phyloP scores from a whole-genome alignment of 805 yeast genomes.

The Candida insectalens region DNA sequence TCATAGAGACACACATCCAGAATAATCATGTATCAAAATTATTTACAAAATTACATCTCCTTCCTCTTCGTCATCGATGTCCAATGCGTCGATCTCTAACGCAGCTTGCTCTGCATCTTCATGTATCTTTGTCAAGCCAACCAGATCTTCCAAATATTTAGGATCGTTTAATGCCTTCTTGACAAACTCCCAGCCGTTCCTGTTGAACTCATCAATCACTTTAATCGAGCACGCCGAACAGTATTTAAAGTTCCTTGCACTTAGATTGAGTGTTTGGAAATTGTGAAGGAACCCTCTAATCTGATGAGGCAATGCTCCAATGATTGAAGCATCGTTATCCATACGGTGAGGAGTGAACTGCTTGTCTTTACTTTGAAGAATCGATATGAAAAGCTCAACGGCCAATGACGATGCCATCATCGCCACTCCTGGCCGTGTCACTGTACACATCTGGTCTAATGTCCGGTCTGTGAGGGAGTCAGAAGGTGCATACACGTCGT shows the following conservation, averaged over 20 bases:
- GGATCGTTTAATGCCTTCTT: slow-evolving; percentile 56
- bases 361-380: slow-evolving; percentile 55
- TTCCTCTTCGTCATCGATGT: slow-evolving; percentile 27
- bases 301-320: slow-evolving; percentile 84
- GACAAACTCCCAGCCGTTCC: slow-evolving; percentile 76
- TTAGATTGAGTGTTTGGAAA: slow-evolving; percentile 53
- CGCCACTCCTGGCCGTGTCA: slow-evolving; percentile 95
- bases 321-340: slow-evolving; percentile 23
- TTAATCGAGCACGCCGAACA: slow-evolving; percentile 81
- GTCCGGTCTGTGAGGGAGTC: slow-evolving; percentile 85
- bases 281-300: slow-evolving; percentile 74
- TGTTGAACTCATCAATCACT: slow-evolving; percentile 42
- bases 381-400: slow-evolving; percentile 69
- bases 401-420: slow-evolving; percentile 78
- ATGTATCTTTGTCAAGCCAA: slow-evolving; percentile 74
- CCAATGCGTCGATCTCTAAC: slow-evolving; percentile 24
- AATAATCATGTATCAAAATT: too few species aligned
- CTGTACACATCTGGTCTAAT: slow-evolving; percentile 97
- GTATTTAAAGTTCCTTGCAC: slow-evolving; percentile 60
- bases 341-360: slow-evolving; percentile 30
- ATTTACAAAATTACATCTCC: slow-evolving; percentile 4
- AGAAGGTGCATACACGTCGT: slow-evolving; percentile 89
- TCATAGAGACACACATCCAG: too few species aligned
- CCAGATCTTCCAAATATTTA: slow-evolving; percentile 58
- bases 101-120: slow-evolving; percentile 52